Base-by-base conservation (phyloP, 1,284 basidiomycete species). In the Tilletiopsis washingtonensis region DNA sequence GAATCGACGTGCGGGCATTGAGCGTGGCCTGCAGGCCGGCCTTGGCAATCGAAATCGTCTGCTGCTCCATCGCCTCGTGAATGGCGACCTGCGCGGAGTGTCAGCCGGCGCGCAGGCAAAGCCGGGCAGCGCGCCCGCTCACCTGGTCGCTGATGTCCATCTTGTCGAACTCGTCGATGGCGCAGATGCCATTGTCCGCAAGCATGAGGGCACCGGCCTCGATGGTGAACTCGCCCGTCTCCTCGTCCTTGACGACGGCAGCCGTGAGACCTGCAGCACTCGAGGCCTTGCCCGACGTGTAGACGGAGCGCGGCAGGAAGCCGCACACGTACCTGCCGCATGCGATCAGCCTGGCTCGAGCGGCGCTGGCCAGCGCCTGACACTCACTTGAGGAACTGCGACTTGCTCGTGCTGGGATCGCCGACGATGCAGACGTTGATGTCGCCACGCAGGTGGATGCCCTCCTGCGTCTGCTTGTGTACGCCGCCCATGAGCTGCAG, bases 21-120 rank as follows among this genome's bases (percentile, higher is more conserved):
- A 99, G 81, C 0, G 94, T 99, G 1, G 94, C 93, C 71, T 98
- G 93, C 62, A 98, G 97, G 56, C 94, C 94, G 2, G 94, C 94
- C 75, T 99, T 98, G 47, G 94, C 94, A 62, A 98, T 97, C 29
- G 91, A 96, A 68, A 98, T 97, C 1, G 93, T 98, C 77, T 98
- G 93, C 76, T 98, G 93, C 82, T 98, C 93, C 93, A 98, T 98
- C 2, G 94, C 91, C 80, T 98, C 93, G 80, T 99, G 94, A 63
- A 99, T 98, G 29, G 94, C 94, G 39, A 98, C 91, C n/a, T n/a
- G n/a, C n/a, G n/a, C n/a, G n/a, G n/a, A n/a, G n/a, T n/a, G n/a
- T n/a, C n/a, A n/a, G n/a, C n/a, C n/a, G n/a, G n/a, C n/a, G n/a
- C n/a, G n/a, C n/a, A n/a, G n/a, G n/a, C n/a, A n/a, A n/a, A n/a